Evolutionary conservation across 139 green algal genomes (phyloP).

Genomic region (Ostreobium quekettii): DNA sequence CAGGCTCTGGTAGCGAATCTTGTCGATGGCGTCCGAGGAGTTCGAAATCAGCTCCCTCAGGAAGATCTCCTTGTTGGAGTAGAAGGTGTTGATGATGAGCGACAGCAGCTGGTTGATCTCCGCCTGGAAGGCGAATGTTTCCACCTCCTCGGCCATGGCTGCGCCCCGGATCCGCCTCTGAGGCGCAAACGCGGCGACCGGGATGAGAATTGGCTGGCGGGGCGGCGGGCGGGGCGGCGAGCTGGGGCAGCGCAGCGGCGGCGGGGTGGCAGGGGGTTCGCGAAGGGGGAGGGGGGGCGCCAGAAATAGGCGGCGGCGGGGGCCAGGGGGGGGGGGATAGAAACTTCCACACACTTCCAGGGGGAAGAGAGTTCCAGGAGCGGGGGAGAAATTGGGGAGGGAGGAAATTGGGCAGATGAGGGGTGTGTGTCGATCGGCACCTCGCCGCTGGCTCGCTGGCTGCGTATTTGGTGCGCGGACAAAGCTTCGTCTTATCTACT

Average conservation of each 20-base stretch:
- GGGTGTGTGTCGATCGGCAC: too few relatives aligned
- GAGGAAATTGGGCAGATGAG: too few relatives aligned
- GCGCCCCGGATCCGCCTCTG: neutral
- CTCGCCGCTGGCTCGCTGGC: too few relatives aligned
- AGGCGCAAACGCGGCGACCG: neutral
- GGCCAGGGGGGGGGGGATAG: neutral
- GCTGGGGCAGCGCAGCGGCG: neutral
- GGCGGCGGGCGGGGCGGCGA: too few relatives aligned
- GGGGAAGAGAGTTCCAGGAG: too few relatives aligned
- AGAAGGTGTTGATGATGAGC: conserved; percentile 99
- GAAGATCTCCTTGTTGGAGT: conserved; percentile 97
- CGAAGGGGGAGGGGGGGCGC: neutral
- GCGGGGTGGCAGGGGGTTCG: neutral
- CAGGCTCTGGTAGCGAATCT: conserved; percentile 93
- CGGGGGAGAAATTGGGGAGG: too few relatives aligned
- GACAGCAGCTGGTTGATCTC: conserved; percentile 99
- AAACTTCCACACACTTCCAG: conserved; percentile 8
- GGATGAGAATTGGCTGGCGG: neutral
- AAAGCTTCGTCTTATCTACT: too few relatives aligned
- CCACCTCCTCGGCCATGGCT: conserved; percentile 15
- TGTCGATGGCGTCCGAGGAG: conserved; percentile 93
- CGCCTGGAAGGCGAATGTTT: conserved; percentile 61
- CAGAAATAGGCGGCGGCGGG: neutral
- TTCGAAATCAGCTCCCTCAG: conserved; percentile 96
- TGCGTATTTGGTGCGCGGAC: too few relatives aligned